Base-by-base conservation (phyloP, 805 yeast genomes). In the Kazachstania kunashirensis region DNA sequence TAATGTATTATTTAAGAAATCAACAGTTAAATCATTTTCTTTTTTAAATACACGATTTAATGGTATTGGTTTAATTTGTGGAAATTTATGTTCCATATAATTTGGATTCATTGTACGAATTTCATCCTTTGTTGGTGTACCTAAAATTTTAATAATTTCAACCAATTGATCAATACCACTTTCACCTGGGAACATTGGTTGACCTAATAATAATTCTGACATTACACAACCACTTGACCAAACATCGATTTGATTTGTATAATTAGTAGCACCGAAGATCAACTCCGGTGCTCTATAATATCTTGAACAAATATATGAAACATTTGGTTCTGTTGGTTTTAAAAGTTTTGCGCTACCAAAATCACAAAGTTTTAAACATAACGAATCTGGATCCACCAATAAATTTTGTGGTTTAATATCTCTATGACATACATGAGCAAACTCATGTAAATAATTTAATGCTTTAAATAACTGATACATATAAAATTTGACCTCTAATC, bases 211-310 rank as follows among this genome's bases (percentile, higher is more conserved):
- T 52, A 92, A 67, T 63, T 92, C 98, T 4, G 97, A 97, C 84
- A 92, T 86, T 16, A 92, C 98, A 66, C 98, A 92, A 15, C 95
- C 96, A 11, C 94, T 85, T 11, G 95, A 84, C 98, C 98, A 92
- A 33, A 92, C 76, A 59, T 92, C 98, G 47, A 92, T 92, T 60
- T 89, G 88, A 21, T 96, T 86, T 6, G 97, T 85, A 62, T 92
- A 92, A 61, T 88, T 84, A 19, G 95, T 82, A 11, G 97, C 95
- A 14, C 97, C 98, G 66, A 92, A 92, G 42, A 92, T 92, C 49
- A 92, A 74, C 62, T 92, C 98, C 0, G 98, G 98, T 6, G 98
- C 98, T 39, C 98, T 70, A 63, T 92, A 92, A 63, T 89, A 92
- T 49, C 98, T 73, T 14, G 96, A 86, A 63, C 98, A 92, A 36